These are phyloP conservation scores for Alectoria sarmentosa DNA, from an alignment of 495 filamentous ascomycete species.

Conservation along the genomic window DNA sequence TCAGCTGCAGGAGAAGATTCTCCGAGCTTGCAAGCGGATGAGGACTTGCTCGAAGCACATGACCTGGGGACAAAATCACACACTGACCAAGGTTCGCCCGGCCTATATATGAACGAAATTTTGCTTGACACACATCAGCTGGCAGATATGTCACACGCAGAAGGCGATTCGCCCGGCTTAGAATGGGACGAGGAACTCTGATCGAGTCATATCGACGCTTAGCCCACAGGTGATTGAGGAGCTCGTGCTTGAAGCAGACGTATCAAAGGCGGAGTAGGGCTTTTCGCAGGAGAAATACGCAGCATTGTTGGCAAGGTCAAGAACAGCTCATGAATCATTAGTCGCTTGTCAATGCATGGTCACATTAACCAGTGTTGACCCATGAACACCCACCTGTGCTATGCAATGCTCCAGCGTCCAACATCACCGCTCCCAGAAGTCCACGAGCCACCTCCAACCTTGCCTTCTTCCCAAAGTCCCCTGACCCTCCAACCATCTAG, in stretches of 20 bases:
- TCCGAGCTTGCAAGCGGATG: neutral
- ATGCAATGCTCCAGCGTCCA: neutral
- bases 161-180: neutral
- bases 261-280: neutral
- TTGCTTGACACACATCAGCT: neutral
- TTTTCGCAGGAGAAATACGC: neutral
- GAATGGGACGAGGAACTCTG: slow-evolving; percentile 3
- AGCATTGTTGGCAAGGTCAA: neutral
- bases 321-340: neutral
- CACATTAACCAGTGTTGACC: neutral
- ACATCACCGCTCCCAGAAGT: neutral
- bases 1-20: neutral
- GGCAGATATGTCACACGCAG: neutral
- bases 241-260: neutral
- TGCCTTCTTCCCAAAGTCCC: neutral
- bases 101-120: too few relatives aligned
- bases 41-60: neutral
- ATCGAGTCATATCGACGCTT: neutral
- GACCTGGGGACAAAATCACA: neutral
- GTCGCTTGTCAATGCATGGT: neutral
- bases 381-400: slow-evolving; percentile 1
- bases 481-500: neutral
- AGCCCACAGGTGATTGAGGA: neutral
- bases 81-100: neutral
- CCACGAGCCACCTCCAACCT: neutral